phyloP scores from a whole-genome alignment of 2,329 filamentous ascomycete genomes.

The Alternaria postmessia region DNA sequence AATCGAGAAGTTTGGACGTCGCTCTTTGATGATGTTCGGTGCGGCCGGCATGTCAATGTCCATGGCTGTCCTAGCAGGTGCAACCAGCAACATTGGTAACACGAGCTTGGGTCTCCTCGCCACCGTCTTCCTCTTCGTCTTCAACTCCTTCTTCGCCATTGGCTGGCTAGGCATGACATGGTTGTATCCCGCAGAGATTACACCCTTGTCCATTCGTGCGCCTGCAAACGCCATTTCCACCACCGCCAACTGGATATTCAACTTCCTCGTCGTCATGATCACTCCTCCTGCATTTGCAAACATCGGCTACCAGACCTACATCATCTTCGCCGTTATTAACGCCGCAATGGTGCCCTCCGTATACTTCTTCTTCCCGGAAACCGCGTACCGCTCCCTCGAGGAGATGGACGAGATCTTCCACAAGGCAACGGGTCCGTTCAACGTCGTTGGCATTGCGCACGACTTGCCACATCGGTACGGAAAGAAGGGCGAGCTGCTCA shows the following conservation, averaged over 20 bases:
- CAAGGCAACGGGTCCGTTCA: conserved; percentile 60
- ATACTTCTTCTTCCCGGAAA: conserved; percentile 70
- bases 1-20: conserved; percentile 51
- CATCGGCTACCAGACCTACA: conserved; percentile 64
- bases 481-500: conserved; percentile 65
- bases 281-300: conserved; percentile 67
- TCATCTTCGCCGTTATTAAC: conserved; percentile 66
- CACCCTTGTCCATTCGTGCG: conserved; percentile 85
- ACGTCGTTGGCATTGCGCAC: conserved; percentile 59
- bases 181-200: conserved; percentile 74
- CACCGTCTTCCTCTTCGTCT: conserved; percentile 88
- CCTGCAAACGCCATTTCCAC: conserved; percentile 88
- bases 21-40: conserved; percentile 51
- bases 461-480: conserved; percentile 65
- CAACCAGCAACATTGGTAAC: conserved; percentile 38
- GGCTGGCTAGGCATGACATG: conserved; percentile 81
- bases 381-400: conserved; percentile 57
- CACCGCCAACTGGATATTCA: conserved; percentile 62
- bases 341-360: conserved; percentile 64
- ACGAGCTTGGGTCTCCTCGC: conserved; percentile 49
- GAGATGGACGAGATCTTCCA: conserved; percentile 69
- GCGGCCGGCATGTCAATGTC: conserved; percentile 46
- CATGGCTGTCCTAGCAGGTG: conserved; percentile 47
- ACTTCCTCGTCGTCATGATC: conserved; percentile 73
- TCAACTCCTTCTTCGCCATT: conserved; percentile 89